These are phyloP conservation scores for Rubia occidens DNA, from an alignment of 305 asterid genomes.

Conservation along the genomic window DNA sequence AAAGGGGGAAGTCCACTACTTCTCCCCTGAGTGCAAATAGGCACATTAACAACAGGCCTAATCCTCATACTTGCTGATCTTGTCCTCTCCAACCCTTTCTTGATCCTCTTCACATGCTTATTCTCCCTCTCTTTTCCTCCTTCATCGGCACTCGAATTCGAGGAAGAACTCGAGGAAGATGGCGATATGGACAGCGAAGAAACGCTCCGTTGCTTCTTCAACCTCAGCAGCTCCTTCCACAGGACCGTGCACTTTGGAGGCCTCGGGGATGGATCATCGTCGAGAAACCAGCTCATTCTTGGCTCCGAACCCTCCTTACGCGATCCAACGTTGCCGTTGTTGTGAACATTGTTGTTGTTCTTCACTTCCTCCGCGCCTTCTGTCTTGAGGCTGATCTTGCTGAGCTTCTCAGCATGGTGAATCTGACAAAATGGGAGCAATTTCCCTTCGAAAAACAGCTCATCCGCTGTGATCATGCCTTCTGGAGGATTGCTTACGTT, in stretches of 20 bases:
- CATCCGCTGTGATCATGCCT: conserved; percentile 61
- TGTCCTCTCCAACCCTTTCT: conserved; percentile 63
- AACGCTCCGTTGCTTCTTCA: conserved; percentile 45
- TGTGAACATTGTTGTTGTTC: conserved; percentile 5
- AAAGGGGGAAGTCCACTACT: conserved; percentile 40
- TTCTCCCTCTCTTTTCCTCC: conserved; percentile 27
- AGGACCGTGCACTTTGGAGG: conserved; percentile 86
- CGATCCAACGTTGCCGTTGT: neutral
- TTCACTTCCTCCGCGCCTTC: conserved; percentile 19
- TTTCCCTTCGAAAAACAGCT: conserved; percentile 66
- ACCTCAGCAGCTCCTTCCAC: conserved; percentile 68
- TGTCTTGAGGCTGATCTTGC: conserved; percentile 35
- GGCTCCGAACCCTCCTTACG: conserved; percentile 20
- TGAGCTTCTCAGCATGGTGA: conserved; percentile 45
- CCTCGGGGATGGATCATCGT: conserved; percentile 90
- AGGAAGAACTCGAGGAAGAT: conserved; percentile 42
- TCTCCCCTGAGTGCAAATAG: conserved; percentile 46
- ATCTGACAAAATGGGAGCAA: conserved; percentile 59
- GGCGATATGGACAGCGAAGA: conserved; percentile 57
- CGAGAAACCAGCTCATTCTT: conserved; percentile 67
- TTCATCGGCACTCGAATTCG: conserved; percentile 20
- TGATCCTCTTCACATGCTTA: conserved; percentile 35
- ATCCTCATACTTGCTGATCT: conserved; percentile 52
- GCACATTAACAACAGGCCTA: conserved; percentile 64
- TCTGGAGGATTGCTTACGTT: conserved; percentile 21